phyloP scores from a whole-genome alignment of 495 filamentous ascomycete species.

The Penicillium cataractarum region DNA sequence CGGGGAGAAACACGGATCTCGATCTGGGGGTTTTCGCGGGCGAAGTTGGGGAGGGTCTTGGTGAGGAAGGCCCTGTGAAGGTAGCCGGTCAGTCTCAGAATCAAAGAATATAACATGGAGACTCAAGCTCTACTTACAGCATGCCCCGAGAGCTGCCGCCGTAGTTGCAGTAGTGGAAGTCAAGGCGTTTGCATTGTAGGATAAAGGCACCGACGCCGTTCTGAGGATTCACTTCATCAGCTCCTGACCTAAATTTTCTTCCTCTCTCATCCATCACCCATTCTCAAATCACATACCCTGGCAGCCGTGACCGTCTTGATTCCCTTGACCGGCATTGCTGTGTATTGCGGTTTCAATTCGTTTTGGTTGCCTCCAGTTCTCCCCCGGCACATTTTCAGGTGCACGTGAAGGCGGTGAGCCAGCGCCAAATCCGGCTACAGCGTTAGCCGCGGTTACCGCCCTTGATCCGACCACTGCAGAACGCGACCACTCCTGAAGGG shows the following conservation, averaged over 20 bases:
- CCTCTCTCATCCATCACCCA: neutral
- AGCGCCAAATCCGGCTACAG: constrained; percentile 19
- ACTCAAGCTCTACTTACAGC: constrained; percentile 65
- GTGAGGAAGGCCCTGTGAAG: constrained; percentile 73
- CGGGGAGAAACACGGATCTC: constrained; percentile 89
- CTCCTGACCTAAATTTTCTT: neutral
- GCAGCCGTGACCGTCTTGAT: constrained; percentile 47
- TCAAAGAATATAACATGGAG: neutral
- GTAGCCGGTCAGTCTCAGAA: constrained; percentile 3
- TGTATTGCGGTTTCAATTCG: constrained; percentile 8
- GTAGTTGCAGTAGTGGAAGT: constrained; percentile 96
- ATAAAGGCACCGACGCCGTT: constrained; percentile 98
- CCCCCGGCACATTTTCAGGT: constrained; percentile 29
- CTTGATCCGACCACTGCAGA: constrained; percentile 20
- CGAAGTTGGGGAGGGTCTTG: constrained; percentile 73
- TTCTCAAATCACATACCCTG: constrained; percentile 35
- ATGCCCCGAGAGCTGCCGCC: constrained; percentile 90
- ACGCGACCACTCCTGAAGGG: constrained; percentile 30
- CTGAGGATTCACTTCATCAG: constrained; percentile 44
- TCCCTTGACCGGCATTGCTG: constrained; percentile 71
- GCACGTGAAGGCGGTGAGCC: constrained; percentile 33
- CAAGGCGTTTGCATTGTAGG: constrained; percentile 91
- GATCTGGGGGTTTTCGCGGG: constrained; percentile 79
- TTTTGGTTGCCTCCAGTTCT: constrained; percentile 2
- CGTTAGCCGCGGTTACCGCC: constrained; percentile 15